Conservation (phyloP, 75 land plant species). For the Chamaecyparis obtusa region DNA sequence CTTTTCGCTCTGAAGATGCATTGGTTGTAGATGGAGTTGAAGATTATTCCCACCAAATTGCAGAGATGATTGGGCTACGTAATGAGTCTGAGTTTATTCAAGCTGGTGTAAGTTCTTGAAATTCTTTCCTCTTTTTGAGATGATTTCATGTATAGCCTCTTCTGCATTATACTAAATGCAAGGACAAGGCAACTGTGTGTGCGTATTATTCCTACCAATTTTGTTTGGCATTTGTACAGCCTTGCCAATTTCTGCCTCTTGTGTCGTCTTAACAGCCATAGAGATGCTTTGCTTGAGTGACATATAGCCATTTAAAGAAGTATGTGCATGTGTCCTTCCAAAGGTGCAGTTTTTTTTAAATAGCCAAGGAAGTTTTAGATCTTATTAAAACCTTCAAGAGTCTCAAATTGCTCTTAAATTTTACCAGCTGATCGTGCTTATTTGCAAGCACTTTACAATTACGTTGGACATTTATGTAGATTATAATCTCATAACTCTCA, state of each 20-base stretch:
- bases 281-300: neutral
- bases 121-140: neutral
- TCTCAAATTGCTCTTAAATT: neutral
- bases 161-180: neutral
- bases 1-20: constrained; percentile 73
- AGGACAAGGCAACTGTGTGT: neutral
- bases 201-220: neutral
- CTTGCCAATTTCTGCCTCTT: neutral
- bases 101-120: constrained; percentile 61
- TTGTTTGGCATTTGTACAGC: neutral
- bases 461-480: neutral
- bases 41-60: constrained; percentile 86
- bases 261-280: neutral
- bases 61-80: constrained; percentile 77
- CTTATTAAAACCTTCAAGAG: neutral
- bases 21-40: constrained; percentile 76
- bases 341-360: neutral
- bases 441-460: neutral
- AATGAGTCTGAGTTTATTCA: constrained; percentile 62
- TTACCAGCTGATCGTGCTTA: neutral
- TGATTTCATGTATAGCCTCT: neutral
- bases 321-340: neutral
- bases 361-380: neutral
- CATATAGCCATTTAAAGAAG: neutral
- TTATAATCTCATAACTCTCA: neutral